Base-by-base conservation (phyloP, 148 eudicot genomes). In the Nyssa sinensis region DNA sequence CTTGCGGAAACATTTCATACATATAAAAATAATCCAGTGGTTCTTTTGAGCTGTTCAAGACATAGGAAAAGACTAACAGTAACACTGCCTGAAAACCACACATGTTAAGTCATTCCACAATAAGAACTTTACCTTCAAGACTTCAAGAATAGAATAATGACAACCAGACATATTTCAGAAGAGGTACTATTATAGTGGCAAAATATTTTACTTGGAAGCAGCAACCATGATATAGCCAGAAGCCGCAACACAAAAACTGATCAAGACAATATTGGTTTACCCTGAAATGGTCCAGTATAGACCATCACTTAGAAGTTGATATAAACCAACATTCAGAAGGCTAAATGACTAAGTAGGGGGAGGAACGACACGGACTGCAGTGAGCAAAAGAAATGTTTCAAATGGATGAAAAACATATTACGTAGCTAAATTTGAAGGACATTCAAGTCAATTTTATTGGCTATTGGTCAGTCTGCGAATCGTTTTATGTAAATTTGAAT, bases 301-400 rank as follows among this genome's bases (percentile, higher is more conserved):
- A n/a, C n/a, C n/a, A n/a, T n/a, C n/a, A n/a, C n/a, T n/a, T n/a
- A n/a, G n/a, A n/a, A n/a, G n/a, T n/a, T n/a, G n/a, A n/a, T n/a
- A n/a, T n/a, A n/a, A n/a, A n/a, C n/a, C n/a, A n/a, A n/a, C n/a
- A n/a, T 37, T 51, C 23, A 31, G 39, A 51, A 31, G 72, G 62
- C 30, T 47, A n/a, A 53, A 28, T n/a, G 25, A 49, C n/a, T 27
- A 67, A 31, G 14, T n/a, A n/a, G 21, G 31, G 39, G 27, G 33
- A 10, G 37, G 21, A 70, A 70, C 4, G 57, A 62, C 28, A 28
- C 25, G 72, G 12, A 44, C 16, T 14, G 4, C 12, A 11, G 31
- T 32, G 62, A 53, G 73, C 59, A 69, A 51, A 47, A 67, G n/a
- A n/a, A n/a, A n/a, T 49, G 28, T 51, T 30, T 69, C 27, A n/a